Evolutionary conservation across 2,329 filamentous ascomycete genomes (phyloP).

Genomic region (Fusarium floridanum): DNA sequence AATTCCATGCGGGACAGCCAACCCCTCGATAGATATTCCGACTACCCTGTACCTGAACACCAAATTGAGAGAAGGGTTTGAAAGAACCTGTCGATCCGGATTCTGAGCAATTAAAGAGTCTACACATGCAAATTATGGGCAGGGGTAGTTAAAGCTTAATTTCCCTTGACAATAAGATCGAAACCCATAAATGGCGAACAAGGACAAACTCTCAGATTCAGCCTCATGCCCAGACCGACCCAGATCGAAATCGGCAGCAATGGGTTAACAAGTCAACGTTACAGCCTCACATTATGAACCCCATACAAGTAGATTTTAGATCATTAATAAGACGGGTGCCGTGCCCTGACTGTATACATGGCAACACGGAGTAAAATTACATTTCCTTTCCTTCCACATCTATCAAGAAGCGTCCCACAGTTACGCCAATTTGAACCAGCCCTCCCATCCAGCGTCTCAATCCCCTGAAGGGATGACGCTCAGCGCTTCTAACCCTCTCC

Average conservation of each 20-base stretch:
- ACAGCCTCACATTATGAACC: background rate
- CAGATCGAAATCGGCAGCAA: background rate
- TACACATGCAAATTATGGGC: background rate
- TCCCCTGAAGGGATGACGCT: constrained; percentile 28
- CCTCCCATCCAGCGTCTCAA: constrained; percentile 32
- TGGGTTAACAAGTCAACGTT: background rate
- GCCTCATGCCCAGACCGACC: background rate
- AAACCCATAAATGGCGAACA: background rate
- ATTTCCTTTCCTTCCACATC: constrained; percentile 52
- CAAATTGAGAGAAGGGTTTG: background rate
- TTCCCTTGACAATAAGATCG: background rate
- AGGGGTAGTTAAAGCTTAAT: background rate
- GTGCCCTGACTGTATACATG: constrained; percentile 53
- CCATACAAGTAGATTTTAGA: constrained; percentile 41
- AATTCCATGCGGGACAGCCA: constrained; percentile 16
- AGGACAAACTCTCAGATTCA: background rate
- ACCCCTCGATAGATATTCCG: constrained; percentile 6
- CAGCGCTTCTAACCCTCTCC: constrained; percentile 32
- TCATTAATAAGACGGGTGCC: constrained; percentile 50
- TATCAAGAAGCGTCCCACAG: constrained; percentile 50
- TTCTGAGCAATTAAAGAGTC: background rate
- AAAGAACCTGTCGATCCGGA: background rate
- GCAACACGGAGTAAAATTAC: constrained; percentile 59
- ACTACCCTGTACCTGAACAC: constrained; percentile 23
- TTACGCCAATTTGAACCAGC: constrained; percentile 42